These are phyloP conservation scores for Nicotiana obtusifolia DNA, from an alignment of 257 asterid species.

Conservation along the genomic window DNA sequence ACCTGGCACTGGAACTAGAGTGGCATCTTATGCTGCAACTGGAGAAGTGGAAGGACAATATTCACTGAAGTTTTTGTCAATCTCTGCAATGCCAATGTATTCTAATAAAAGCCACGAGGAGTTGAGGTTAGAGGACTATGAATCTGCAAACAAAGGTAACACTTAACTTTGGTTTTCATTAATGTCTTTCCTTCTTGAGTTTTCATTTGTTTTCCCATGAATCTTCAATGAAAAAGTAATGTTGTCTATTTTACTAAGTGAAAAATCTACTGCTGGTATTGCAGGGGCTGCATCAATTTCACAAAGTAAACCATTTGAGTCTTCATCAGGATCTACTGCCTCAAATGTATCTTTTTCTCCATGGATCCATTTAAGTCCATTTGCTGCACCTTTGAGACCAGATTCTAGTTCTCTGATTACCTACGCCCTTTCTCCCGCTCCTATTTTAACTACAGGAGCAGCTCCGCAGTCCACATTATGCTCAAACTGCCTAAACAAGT, in stretches of 20 bases:
- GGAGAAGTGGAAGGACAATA: slow-evolving; percentile 41
- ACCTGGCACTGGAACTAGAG: slow-evolving; percentile 40
- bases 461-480: background rate
- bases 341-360: background rate
- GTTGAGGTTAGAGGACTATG: slow-evolving; percentile 81
- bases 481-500: background rate
- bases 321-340: background rate
- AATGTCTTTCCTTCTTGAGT: no score
- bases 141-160: slow-evolving; percentile 51
- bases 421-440: background rate
- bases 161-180: background rate
- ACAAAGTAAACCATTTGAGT: no score
- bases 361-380: background rate
- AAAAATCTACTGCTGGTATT: no score
- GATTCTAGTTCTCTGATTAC: background rate
- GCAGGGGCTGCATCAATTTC: no score
- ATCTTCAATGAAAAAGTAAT: no score
- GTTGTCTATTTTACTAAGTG: no score
- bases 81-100: no score
- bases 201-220: no score
- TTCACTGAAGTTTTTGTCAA: slow-evolving; percentile 26
- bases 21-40: slow-evolving; percentile 47
- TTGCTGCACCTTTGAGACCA: background rate
- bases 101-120: slow-evolving; percentile 68
- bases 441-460: background rate